phyloP scores from a whole-genome alignment of 495 filamentous ascomycete genomes.

The Penicillium turbatum region DNA sequence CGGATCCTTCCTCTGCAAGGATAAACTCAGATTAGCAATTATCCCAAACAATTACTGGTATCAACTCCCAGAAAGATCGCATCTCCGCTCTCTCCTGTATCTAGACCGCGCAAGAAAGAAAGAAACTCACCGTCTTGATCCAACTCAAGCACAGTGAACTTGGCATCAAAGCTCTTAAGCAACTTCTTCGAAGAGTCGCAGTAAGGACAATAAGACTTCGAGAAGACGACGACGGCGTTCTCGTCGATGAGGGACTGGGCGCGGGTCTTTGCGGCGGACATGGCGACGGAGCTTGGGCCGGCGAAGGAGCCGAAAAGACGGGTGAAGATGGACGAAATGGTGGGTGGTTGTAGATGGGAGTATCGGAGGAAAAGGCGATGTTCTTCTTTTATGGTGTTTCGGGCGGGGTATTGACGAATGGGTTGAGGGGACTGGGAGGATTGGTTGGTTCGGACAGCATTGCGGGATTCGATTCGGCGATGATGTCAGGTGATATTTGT shows the following conservation, averaged over 20 bases:
- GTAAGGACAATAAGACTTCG: slow-evolving; percentile 96
- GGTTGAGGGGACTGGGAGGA: slow-evolving; percentile 5
- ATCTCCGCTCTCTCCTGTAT: no score
- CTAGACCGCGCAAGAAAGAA: background rate
- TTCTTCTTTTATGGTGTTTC: slow-evolving; percentile 11
- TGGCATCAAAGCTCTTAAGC: slow-evolving; percentile 64
- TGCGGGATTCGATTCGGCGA: slow-evolving; percentile 15
- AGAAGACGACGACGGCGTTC: slow-evolving; percentile 91
- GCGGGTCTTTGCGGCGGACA: slow-evolving; percentile 83
- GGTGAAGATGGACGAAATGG: slow-evolving; percentile 71
- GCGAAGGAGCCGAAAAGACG: slow-evolving; percentile 66
- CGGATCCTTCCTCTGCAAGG: slow-evolving; percentile 65
- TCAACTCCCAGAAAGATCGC: no score
- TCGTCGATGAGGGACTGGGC: slow-evolving; percentile 86
- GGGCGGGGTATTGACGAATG: background rate
- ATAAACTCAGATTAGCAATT: slow-evolving; percentile 5
- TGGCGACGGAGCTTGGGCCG: slow-evolving; percentile 54
- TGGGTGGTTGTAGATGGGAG: slow-evolving; percentile 38
- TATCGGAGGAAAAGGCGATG: background rate
- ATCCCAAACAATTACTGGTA: no score
- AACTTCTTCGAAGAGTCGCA: slow-evolving; percentile 74
- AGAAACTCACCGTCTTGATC: slow-evolving; percentile 68
- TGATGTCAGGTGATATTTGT: slow-evolving; percentile 33
- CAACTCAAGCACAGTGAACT: slow-evolving; percentile 73
- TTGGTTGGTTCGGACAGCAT: slow-evolving; percentile 7